Base-by-base conservation (phyloP, 2,329 filamentous ascomycete genomes). In the Myriosclerotinia duriaeana region DNA sequence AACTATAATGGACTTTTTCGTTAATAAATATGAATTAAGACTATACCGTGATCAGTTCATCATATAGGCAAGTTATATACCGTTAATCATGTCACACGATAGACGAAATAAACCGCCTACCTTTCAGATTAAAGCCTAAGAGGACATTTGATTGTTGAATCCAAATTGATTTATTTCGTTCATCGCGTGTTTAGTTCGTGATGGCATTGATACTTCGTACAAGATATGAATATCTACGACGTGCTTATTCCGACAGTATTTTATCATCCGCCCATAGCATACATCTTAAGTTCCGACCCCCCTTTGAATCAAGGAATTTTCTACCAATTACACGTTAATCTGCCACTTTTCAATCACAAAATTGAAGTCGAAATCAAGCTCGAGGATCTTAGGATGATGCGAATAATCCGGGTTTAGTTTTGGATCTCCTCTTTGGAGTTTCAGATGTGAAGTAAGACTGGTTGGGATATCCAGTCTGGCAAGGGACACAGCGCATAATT, bases 401-500 rank as follows among this genome's bases (percentile, higher is more conserved):
- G 36, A 20, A 42, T 34, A 53, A 52, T 53, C 38, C 48, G 48
- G 38, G 17, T n/a, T n/a, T n/a, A 36, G 22, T 40, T 34, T 36
- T 64, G 22, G 8, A 42, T n/a, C 20, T 42, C n/a, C 26, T 36
- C 48, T 54, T 34, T 20, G 17, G 17, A 34, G 61, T 64, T 63
- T 63, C 50, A 42, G 15, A 44, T 63, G 15, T 63, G 60, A 46
- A 53, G 52, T 53, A 42, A 17, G 36, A 26, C 50, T 54, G 30
- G 50, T 53, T 30, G 22, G 22, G 34, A 26, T 40, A 30, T 34
- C 17, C 20, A 22, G 8, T 20, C n/a, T 50, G 30, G n/a, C n/a
- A 40, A 38, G 60, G 36, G 48, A 48, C 60, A 52, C 60, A 63
- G 38, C 22, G 15, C 48, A 63, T 53, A 30, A 42, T 26, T 52